Evolutionary conservation across 768 basidiomycete species (phyloP), one percentile per base, ranked within the genome.

Genomic region (Rhodotorula babjevae): DNA sequence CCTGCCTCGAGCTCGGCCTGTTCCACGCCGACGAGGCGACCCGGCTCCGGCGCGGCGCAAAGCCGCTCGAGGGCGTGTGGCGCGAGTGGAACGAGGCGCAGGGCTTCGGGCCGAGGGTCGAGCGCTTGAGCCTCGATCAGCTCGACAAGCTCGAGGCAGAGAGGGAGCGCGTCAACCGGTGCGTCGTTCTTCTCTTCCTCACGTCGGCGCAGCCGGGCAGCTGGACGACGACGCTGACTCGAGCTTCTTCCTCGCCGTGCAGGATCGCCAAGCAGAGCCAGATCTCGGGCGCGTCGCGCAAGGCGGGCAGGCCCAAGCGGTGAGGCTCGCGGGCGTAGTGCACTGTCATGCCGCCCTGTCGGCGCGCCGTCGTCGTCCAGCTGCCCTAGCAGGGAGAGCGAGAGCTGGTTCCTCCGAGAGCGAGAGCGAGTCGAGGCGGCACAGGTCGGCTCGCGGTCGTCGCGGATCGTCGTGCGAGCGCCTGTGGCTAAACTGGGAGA

Each of bases 1-100:
- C 96, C 79, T 92, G 90, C 10, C 86, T 97, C 47, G 96, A 98
- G 79, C 90, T 93, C 87, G 92, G 95, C 29, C 87, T 98, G 42
- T 85, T 97, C 57, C 87, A 87, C 16, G 87, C 71, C 44, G 72
- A 70, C 36, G 86, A 85, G 68, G 79, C 83, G 80, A 84, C 86
- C 67, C 73, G 89, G 71, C 80, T 89, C 79, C 72, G 77, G 33
- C 83, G 88, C 42, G 94, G 92, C 4, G 90, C 92, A 15, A 92
- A 90, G 81, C 83, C 85, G 44, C 82, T 97, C 61, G 86, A 87
- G 81, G 90, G 93, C 68, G 90, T 94, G 6, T 98, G 95, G 95
- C 83, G 93, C 58, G 95, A 97, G 79, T 98, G 93, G 93, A 85
- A 85, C 47, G 95, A 96, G 79, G 87, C 90, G 49, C 91, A 91